Base-by-base conservation (phyloP, 1,284 basidiomycete genomes). In the Ganoderma lingzhi region DNA sequence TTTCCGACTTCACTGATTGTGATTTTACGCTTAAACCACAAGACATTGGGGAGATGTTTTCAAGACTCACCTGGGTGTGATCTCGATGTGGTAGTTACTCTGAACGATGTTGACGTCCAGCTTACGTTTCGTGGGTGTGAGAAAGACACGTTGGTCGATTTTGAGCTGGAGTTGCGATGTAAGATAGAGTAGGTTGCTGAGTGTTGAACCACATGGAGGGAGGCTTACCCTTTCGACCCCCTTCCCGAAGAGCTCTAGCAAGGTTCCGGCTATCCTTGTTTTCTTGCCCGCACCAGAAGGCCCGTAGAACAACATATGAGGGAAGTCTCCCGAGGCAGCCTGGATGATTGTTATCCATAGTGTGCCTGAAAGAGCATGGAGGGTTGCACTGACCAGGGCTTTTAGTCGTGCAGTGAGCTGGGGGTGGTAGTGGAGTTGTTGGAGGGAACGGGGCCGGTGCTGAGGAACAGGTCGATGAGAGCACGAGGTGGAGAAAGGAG, bases 241-340 rank as follows among this genome's bases (percentile, higher is more conserved):
- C 55, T 91, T 87, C 1, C 97, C 98, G 81, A 96, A 99, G 56
- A 99, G 82, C 77, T 98, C 93, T 73, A 93, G 86, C 64, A 99
- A 80, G 6, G 95, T 96, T 74, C 93, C 95, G 75, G 92, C 93
- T 77, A 99, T 97, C 62, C 98, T 88, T 45, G 98, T 99, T 88
- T 99, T 99, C 85, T 99, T 99, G 23, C 97, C 97, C 10, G 97
- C 96, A 23, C 97, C 97, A 5, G 95, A 95, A 2, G 97, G 98
- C 0, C 97, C 98, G 78, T 99, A 99, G 83, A 99, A 98, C 14
- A 99, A 88, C 84, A 98, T 93, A 79, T 99, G 97, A 6, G 97
- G 97, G 78, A 99, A 98, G 84, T 99, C 98, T 2, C 94, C 94
- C 0, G 94, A 94, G 0, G 91, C 87, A 1, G 95, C 91, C 93